These are phyloP conservation scores for Chlamydomonas sp. DNA, from an alignment of 139 green algal species.

Conservation along the genomic window DNA sequence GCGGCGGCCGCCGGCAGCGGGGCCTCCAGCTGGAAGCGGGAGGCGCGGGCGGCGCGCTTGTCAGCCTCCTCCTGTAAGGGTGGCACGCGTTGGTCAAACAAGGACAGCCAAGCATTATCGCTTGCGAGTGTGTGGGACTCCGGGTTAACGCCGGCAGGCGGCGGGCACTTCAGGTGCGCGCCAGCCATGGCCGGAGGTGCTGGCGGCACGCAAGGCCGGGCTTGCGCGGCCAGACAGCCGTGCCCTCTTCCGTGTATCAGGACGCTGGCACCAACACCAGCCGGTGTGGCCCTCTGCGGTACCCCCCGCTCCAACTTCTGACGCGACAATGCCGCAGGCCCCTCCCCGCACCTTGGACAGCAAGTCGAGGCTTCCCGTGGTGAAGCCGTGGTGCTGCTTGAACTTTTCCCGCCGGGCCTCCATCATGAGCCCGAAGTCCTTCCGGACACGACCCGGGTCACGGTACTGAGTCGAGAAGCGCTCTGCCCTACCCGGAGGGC, in stretches of 20 bases:
- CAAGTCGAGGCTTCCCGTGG: conserved; percentile 74
- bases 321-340: neutral
- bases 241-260: no score
- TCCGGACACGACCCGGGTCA: conserved; percentile 52
- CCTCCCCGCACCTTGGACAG: conserved; percentile 56
- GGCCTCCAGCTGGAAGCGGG: conserved; percentile 34
- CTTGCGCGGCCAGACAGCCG: no score
- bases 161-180: no score
- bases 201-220: no score
- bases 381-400: conserved; percentile 56
- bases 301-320: neutral
- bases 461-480: conserved; percentile 68
- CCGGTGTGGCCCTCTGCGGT: no score
- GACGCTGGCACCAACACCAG: no score
- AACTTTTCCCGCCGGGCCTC: conserved; percentile 45
- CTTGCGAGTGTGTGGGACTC: neutral
- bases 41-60: conserved; percentile 67
- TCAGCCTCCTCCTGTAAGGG: conserved; percentile 72
- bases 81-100: neutral
- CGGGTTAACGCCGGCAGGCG: no score
- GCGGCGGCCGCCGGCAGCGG: neutral
- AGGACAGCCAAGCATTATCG: neutral
- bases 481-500: conserved; percentile 58
- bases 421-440: conserved; percentile 56
- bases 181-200: no score